Conservation (phyloP, 169 alveolate species). For the Miamiensis avidus region DNA sequence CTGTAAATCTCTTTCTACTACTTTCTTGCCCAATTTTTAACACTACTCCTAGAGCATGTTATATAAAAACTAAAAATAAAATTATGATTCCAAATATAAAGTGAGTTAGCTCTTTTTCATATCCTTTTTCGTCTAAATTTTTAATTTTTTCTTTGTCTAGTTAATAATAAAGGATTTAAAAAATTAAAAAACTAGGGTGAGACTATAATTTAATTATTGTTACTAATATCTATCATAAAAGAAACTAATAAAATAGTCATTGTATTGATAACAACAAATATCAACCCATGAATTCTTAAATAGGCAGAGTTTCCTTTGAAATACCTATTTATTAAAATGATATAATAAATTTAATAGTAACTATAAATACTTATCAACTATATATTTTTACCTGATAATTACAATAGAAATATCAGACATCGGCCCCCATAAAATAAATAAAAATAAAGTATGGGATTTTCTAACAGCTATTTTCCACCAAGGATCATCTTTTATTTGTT, state of each 20-base stretch:
- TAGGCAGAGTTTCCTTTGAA: conserved; percentile 9
- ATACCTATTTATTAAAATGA: neutral
- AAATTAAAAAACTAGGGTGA: too few species aligned
- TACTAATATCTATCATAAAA: conserved; percentile 2
- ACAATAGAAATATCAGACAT: conserved; percentile 7
- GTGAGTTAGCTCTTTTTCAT: neutral
- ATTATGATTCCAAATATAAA: conserved; percentile 3
- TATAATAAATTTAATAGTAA: too few species aligned
- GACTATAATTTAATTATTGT: neutral
- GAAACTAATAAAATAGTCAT: neutral
- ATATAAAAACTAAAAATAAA: neutral
- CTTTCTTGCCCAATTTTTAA: conserved; percentile 1
- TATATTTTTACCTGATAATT: neutral
- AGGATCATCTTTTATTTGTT: neutral
- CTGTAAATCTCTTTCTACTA: neutral
- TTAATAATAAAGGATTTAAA: neutral
- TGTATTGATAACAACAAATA: conserved; percentile 9
- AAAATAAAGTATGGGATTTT: conserved; percentile 3
- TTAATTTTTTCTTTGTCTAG: neutral
- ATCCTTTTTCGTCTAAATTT: neutral
- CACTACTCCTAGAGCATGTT: conserved; percentile 10
- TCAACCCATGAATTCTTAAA: conserved; percentile 22
- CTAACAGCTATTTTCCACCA: neutral
- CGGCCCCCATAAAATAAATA: conserved; percentile 17
- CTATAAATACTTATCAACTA: too few species aligned